Percentiles rank a stretch among this genome's conserved stretches.
phyloP scores from a whole-genome alignment of 371 early-diverging fungal genomes.

The Mucor piriformis region DNA sequence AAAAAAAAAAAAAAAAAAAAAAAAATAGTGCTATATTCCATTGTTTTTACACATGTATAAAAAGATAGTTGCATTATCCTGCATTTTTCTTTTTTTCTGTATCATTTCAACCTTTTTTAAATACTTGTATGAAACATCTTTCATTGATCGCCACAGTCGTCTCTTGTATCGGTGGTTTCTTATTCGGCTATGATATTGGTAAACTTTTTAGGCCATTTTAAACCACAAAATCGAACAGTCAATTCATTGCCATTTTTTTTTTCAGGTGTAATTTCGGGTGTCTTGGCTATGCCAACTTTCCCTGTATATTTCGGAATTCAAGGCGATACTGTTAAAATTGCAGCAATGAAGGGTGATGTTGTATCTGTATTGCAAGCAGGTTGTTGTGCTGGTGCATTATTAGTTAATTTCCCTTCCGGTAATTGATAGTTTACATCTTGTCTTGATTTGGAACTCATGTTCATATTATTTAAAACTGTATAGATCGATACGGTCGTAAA shows the following conservation, averaged over 20 bases:
- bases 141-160: constrained; percentile 44
- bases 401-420: constrained; percentile 50
- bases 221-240: neutral
- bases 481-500: constrained; percentile 48
- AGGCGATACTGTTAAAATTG: constrained; percentile 28
- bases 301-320: constrained; percentile 37
- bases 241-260: neutral
- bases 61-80: neutral
- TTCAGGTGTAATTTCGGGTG: constrained; percentile 37
- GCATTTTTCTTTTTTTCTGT: neutral
- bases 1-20: neutral
- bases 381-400: constrained; percentile 45
- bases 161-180: constrained; percentile 51
- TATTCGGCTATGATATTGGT: constrained; percentile 55
- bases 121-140: constrained; percentile 37
- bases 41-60: neutral
- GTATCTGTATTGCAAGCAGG: constrained; percentile 49
- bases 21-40: neutral
- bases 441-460: neutral
- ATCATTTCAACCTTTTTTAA: neutral
- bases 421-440: neutral
- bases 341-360: constrained; percentile 44
- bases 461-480: neutral
- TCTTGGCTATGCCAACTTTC: constrained; percentile 51
- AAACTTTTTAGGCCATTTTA: neutral